These are phyloP conservation scores for Ceratocystiopsis sp. DNA, from an alignment of 2,329 filamentous ascomycete genomes.

Conservation along the genomic window DNA sequence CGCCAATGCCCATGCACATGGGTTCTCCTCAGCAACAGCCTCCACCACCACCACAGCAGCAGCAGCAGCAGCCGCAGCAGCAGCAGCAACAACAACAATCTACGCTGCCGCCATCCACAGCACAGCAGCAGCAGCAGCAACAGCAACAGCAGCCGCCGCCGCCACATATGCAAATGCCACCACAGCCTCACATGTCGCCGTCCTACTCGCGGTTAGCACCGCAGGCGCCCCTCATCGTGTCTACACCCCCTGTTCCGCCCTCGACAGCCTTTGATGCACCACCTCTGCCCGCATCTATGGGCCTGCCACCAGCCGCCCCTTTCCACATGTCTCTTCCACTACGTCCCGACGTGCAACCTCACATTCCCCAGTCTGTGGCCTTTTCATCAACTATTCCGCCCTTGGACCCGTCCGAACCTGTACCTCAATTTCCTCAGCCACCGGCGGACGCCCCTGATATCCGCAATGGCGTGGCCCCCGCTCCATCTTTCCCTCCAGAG, in stretches of 20 bases:
- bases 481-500: too few species aligned
- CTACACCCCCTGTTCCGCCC: constrained; percentile 37
- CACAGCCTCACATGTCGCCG: neutral
- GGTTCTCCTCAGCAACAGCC: neutral
- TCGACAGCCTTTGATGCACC: constrained; percentile 17
- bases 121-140: neutral
- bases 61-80: too few species aligned
- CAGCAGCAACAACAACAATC: neutral
- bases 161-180: neutral
- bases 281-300: constrained; percentile 10
- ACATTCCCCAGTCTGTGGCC: neutral
- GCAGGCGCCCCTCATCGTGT: constrained; percentile 21
- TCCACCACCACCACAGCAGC: neutral
- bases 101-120: neutral
- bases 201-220: neutral
- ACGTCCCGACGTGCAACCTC: neutral
- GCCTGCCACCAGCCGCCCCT: constrained; percentile 1
- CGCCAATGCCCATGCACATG: constrained; percentile 1
- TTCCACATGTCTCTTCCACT: constrained; percentile 2
- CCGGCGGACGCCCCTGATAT: too few species aligned
- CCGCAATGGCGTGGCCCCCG: too few species aligned
- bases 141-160: neutral
- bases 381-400: too few species aligned
- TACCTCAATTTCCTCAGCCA: too few species aligned
- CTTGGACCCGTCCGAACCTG: too few species aligned